Percentiles rank a stretch among this genome's conserved stretches.
Evolutionary conservation across 164 flowering plant species (phyloP).

Genomic region (Chloranthus sessilifolius): DNA sequence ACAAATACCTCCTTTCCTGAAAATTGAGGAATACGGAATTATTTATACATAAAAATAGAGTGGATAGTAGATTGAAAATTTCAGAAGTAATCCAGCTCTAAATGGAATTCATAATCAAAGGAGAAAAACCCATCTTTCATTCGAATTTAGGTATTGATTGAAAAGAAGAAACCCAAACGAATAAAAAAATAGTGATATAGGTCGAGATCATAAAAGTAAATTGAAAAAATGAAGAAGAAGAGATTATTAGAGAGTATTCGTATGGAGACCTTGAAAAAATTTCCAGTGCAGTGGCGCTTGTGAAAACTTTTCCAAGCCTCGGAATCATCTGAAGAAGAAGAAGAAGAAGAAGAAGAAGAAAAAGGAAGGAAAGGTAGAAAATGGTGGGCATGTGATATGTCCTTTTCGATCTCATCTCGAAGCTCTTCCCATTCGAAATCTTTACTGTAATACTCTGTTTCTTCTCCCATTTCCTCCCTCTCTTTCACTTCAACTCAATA

Average conservation of each 20-base stretch:
- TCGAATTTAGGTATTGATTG: neutral
- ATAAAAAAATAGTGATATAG: neutral
- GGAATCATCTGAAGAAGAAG: slow-evolving; percentile 27
- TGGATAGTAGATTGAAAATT: too few relatives aligned
- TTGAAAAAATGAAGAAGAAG: neutral
- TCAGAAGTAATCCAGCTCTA: too few relatives aligned
- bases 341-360: slow-evolving; percentile 8
- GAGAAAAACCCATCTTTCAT: neutral
- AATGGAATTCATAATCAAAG: neutral
- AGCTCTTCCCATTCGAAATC: slow-evolving; percentile 83
- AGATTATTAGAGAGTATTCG: neutral
- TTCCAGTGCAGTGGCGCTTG: slow-evolving; percentile 71
- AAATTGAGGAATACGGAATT: neutral
- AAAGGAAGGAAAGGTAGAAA: slow-evolving; percentile 27
- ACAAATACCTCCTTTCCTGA: slow-evolving; percentile 83
- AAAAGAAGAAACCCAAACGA: neutral
- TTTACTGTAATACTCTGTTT: slow-evolving; percentile 25
- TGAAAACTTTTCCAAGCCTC: slow-evolving; percentile 69
- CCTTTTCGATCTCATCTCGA: slow-evolving; percentile 39
- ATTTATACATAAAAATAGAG: too few relatives aligned
- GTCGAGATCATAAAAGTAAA: neutral
- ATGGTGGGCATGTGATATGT: slow-evolving; percentile 46
- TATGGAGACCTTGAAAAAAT: slow-evolving; percentile 68
- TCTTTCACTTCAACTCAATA: too few relatives aligned
- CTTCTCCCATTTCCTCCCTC: slow-evolving; percentile 2